Base-by-base conservation (phyloP, 2,329 filamentous ascomycete species). In the Grosmannia penicillata region DNA sequence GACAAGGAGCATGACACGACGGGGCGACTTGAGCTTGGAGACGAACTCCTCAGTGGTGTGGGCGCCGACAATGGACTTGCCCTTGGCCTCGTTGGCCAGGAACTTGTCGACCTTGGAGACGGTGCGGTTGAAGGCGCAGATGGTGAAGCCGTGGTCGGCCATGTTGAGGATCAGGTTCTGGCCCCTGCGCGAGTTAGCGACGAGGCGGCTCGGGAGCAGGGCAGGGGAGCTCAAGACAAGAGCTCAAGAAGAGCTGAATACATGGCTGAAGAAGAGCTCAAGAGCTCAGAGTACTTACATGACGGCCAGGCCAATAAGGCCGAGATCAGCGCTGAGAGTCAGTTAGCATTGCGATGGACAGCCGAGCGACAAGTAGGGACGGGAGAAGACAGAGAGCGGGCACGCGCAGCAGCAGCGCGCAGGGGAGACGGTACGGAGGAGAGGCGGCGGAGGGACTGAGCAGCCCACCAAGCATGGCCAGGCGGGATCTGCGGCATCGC, bases 91-190 rank as follows among this genome's bases (percentile, higher is more conserved):
- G 66, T 94, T 89, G 49, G 71, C 79, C 51, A 94, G 68, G 76
- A 94, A 94, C 53, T 73, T 73, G 71, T 96, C 87, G 63, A 98
- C 91, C 78, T 98, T 98, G 66, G 85, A 77, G 53, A 95, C 84
- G 53, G 91, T 98, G 65, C 91, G 83, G 81, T 98, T 98, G 78
- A 82, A 98, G 53, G 89, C 91, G 65, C 89, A 82, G 57, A 98
- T 84, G 60, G 85, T 96, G 77, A 93, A 96, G 57, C 87, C 82
- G 55, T 89, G 77, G 62, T 91, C 83, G 54, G 83, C 83, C 68
- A 80, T 83, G 65, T 91, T 91, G 57, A 91, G 65, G 62, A 91
- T 87, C 65, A 91, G 68, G 70, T 89, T 91, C 71, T 87, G 80
- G 61, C 72, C 75, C 75, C 70, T 74, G 47, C 19, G 31, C 17